Evolutionary conservation across 257 asterid species (phyloP).

Genomic region (Jasminum sambac): DNA sequence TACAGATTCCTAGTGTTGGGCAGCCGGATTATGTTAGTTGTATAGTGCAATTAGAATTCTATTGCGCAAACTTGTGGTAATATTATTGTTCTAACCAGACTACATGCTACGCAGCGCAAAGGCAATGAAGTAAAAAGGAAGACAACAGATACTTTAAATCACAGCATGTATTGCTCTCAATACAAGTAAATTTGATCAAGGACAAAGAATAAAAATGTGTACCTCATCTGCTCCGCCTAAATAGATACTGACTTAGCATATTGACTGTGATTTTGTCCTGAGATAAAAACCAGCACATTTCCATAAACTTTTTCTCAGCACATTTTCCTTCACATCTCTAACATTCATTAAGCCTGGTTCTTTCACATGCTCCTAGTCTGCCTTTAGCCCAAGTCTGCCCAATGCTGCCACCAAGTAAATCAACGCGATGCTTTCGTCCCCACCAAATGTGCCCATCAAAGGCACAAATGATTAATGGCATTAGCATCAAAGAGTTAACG

Average conservation of each 20-base stretch:
- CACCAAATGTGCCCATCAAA: neutral
- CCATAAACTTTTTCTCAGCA: no score
- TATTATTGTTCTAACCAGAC: neutral
- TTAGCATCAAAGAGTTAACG: neutral
- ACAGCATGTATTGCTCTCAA: neutral
- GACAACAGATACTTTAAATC: neutral
- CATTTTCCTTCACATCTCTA: no score
- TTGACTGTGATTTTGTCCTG: no score
- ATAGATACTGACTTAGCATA: no score
- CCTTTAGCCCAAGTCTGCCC: neutral
- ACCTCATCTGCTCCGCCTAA: no score
- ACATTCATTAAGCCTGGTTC: no score
- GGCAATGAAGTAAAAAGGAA: no score
- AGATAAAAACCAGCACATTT: no score
- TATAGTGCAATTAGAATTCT: slow-evolving; percentile 29
- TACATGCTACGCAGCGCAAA: neutral
- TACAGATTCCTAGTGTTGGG: slow-evolving; percentile 36
- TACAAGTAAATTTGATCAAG: neutral
- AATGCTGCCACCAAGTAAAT: neutral
- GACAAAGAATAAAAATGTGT: neutral
- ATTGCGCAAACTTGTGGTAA: slow-evolving; percentile 11
- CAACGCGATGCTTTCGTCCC: neutral
- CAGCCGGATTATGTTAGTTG: slow-evolving; percentile 29
- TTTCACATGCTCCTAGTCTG: neutral
- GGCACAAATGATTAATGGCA: neutral